Conservation (phyloP, 805 yeast species). For the Ogataea naganishii region DNA sequence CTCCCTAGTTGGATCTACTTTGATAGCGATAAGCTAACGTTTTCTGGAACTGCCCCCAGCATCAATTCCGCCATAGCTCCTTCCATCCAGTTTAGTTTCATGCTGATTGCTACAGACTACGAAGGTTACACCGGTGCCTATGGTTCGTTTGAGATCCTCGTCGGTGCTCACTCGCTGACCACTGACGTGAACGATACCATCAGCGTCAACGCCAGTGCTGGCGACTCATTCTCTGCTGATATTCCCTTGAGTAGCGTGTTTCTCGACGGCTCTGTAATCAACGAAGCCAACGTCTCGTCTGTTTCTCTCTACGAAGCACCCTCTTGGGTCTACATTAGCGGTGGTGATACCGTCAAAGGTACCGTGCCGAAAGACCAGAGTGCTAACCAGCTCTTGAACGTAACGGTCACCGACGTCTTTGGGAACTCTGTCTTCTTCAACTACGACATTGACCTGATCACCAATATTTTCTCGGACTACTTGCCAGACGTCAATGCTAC, state of each 20-base stretch:
- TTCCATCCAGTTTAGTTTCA: conserved; percentile 58
- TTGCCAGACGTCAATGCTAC: conserved; percentile 63
- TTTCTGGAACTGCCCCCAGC: conserved; percentile 82
- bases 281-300: conserved; percentile 42
- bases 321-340: conserved; percentile 41
- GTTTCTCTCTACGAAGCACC: conserved; percentile 48
- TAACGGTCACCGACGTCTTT: conserved; percentile 49
- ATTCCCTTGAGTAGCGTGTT: conserved; percentile 59
- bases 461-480: conserved; percentile 43
- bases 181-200: conserved; percentile 51
- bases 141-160: conserved; percentile 60
- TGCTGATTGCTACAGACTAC: conserved; percentile 73
- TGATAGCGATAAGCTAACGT: conserved; percentile 51
- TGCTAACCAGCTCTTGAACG: conserved; percentile 34
- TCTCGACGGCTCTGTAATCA: conserved; percentile 51
- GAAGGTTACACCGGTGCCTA: conserved; percentile 64
- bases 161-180: conserved; percentile 84
- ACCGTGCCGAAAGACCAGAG: conserved; percentile 41
- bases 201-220: conserved; percentile 59
- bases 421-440: conserved; percentile 53
- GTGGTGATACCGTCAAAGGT: conserved; percentile 39
- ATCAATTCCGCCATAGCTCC: conserved; percentile 87
- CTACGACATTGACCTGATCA: conserved; percentile 45
- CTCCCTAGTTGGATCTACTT: conserved; percentile 86
- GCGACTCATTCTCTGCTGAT: conserved; percentile 40